Percentiles rank a stretch among this genome's conserved stretches.
Evolutionary conservation across 768 basidiomycete genomes (phyloP).

Genomic region (Kwoniella heveanensis): DNA sequence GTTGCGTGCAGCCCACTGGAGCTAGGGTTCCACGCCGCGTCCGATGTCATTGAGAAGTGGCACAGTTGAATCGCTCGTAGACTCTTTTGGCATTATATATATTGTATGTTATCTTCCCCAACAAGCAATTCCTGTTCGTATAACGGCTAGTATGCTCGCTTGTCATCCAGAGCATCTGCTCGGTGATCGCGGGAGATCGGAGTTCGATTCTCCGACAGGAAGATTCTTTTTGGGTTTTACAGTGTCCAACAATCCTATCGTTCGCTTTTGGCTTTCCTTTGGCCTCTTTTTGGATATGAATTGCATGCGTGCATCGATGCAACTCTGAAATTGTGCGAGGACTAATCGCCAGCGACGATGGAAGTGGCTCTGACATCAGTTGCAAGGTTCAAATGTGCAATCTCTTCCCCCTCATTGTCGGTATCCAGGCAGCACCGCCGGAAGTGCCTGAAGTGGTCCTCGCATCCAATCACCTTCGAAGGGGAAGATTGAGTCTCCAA

Average conservation of each 20-base stretch:
- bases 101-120: background rate
- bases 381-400: too few relatives aligned
- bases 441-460: too few relatives aligned
- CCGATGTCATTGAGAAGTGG: background rate
- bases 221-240: conserved; percentile 25
- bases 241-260: background rate
- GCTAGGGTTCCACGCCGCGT: conserved; percentile 27
- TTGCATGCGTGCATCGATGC: too few relatives aligned
- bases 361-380: too few relatives aligned
- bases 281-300: too few relatives aligned
- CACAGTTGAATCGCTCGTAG: background rate
- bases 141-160: conserved; percentile 46
- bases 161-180: conserved; percentile 24
- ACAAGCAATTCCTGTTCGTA: conserved; percentile 35
- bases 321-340: too few relatives aligned
- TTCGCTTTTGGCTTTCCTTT: background rate
- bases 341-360: too few relatives aligned
- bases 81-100: background rate
- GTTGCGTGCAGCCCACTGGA: background rate
- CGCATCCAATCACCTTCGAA: too few relatives aligned
- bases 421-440: too few relatives aligned
- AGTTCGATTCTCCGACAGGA: conserved; percentile 35
- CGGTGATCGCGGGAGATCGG: conserved; percentile 26
- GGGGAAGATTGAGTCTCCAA: too few relatives aligned
- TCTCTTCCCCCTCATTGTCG: too few relatives aligned